A percentile compares a stretch with the other conserved stretches of the same genome.
Conservation (phyloP, 2,329 filamentous ascomycete species). For the Aspergillus flavus region DNA sequence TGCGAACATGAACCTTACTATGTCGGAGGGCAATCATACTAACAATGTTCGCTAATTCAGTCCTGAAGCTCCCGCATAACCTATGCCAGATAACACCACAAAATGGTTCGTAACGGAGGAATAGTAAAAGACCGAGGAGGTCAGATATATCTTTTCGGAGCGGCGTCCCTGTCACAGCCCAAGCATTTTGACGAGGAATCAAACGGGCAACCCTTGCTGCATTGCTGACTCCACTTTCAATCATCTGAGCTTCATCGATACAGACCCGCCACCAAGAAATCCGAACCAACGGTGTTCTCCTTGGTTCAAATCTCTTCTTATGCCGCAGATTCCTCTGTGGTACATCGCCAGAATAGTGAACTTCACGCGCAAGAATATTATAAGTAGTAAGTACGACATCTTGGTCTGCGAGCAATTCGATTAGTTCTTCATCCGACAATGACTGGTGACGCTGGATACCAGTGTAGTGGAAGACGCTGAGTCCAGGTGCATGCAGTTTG, state of each 20-base stretch:
- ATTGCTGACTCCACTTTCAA: slow-evolving; percentile 83
- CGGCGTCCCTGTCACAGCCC: slow-evolving; percentile 91
- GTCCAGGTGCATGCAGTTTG: slow-evolving; percentile 56
- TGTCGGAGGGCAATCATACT: slow-evolving; percentile 75
- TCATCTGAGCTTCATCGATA: slow-evolving; percentile 77
- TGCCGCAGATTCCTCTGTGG: slow-evolving; percentile 71
- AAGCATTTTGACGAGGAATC: slow-evolving; percentile 82
- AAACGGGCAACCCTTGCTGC: slow-evolving; percentile 78
- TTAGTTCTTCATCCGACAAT: slow-evolving; percentile 42
- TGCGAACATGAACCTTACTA: slow-evolving; percentile 77
- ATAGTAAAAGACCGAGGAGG: slow-evolving; percentile 77
- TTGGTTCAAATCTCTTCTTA: slow-evolving; percentile 65
- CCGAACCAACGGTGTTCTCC: slow-evolving; percentile 74
- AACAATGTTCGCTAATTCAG: slow-evolving; percentile 71
- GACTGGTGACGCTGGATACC: slow-evolving; percentile 50
- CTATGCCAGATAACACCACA: slow-evolving; percentile 70
- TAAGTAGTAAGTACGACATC: slow-evolving; percentile 67
- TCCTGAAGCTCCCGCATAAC: slow-evolving; percentile 63
- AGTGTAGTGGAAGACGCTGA: slow-evolving; percentile 60
- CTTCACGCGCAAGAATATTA: slow-evolving; percentile 72
- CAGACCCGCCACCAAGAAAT: slow-evolving; percentile 86
- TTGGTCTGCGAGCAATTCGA: slow-evolving; percentile 49
- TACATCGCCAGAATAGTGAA: slow-evolving; percentile 72
- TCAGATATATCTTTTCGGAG: slow-evolving; percentile 79
- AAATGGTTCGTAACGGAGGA: slow-evolving; percentile 78